Evolutionary conservation across 1,284 basidiomycete species (phyloP).

Genomic region (Omphalotus olearius): DNA sequence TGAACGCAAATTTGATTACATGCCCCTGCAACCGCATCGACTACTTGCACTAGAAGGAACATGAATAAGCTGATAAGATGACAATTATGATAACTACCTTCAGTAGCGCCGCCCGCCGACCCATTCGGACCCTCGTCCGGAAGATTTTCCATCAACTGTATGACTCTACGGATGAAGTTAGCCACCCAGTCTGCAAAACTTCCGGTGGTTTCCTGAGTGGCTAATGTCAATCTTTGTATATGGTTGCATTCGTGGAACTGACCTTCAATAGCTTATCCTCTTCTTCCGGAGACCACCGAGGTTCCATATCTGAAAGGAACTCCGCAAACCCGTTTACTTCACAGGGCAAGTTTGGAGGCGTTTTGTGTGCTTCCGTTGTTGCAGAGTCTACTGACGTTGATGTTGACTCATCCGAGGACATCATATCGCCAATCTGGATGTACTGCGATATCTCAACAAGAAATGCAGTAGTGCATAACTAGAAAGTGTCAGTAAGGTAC

Average conservation of each 20-base stretch:
- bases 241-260: neutral
- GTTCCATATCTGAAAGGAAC: slow-evolving; percentile 29
- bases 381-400: slow-evolving; percentile 22
- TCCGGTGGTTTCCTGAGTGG: slow-evolving; percentile 48
- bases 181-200: slow-evolving; percentile 79
- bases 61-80: slow-evolving; percentile 2
- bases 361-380: slow-evolving; percentile 20
- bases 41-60: slow-evolving; percentile 52
- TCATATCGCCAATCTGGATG: slow-evolving; percentile 79
- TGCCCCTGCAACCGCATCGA: slow-evolving; percentile 64
- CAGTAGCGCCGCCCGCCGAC: slow-evolving; percentile 51
- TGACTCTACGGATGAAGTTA: slow-evolving; percentile 77
- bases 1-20: slow-evolving; percentile 80
- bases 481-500: neutral
- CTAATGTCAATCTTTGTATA: too few relatives aligned
- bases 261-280: slow-evolving; percentile 58
- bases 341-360: slow-evolving; percentile 27
- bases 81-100: slow-evolving; percentile 38
- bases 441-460: slow-evolving; percentile 78
- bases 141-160: slow-evolving; percentile 82
- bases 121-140: slow-evolving; percentile 75
- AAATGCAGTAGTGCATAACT: slow-evolving; percentile 75
- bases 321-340: slow-evolving; percentile 28
- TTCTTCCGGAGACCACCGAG: slow-evolving; percentile 44
- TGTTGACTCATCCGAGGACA: slow-evolving; percentile 29